Base-by-base conservation (phyloP, 2,329 filamentous ascomycete genomes). In the Exophiala calicioides region DNA sequence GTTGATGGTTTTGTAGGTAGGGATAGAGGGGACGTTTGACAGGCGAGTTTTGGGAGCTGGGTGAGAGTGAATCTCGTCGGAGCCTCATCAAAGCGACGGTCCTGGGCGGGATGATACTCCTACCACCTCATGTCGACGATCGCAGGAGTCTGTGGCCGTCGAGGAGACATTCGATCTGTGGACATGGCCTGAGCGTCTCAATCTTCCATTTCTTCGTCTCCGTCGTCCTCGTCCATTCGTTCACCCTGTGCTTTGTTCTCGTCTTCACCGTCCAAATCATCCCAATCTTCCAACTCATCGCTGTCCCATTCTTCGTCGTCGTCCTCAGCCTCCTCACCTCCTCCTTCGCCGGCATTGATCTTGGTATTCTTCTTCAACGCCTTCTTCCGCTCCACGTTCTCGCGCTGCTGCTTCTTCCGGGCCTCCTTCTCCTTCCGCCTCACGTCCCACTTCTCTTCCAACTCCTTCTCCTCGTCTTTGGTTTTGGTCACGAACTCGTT, bases 401-500 rank as follows among this genome's bases (percentile, higher is more conserved):
- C 90, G 66, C 81, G 90, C 65, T 98, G 93, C 60, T 88, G 78
- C 64, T 84, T 84, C 70, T 82, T 85, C 56, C 93, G 77, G 45
- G 81, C 81, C 47, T 90, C 90, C 73, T 94, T 96, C 65, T 93
- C 87, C 60, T 83, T 81, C 47, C 80, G 78, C 61, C 81, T 79
- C 69, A 85, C 72, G 58, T 90, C 85, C 88, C 93, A 97, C 58
- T 81, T 79, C 72, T 84, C 81, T 58, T 97, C 90, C 59, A 96
- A 70, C 55, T 86, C 81, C 63, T 84, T 80, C 46, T 89, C 72
- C 66, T 98, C 90, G 13, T 81, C 78, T 58, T 82, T 82, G 5
- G 81, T 82, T 77, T 98, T 98, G 64, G 85, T 81, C 42, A 97
- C 83, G 64, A 89, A 94, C 65, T 96, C 90, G 67, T 98, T 93